Evolutionary conservation across 2,329 filamentous ascomycete genomes (phyloP).

Genomic region (Sporothrix phasma): DNA sequence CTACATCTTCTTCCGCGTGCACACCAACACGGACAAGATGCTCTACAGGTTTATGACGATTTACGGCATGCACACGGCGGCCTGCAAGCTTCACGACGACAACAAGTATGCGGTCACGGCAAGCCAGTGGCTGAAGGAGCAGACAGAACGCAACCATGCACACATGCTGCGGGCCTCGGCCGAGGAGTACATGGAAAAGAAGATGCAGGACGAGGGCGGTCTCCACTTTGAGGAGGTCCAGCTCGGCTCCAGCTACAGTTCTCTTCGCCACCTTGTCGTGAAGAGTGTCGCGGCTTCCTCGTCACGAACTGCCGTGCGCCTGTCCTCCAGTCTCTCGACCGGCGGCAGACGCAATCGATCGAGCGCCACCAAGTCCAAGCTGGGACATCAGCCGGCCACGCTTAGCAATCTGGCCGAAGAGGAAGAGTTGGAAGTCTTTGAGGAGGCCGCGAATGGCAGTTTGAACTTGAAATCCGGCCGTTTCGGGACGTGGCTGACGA

Average conservation of each 20-base stretch:
- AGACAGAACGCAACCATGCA: neutral
- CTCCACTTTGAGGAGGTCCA: constrained; percentile 23
- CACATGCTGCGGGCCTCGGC: neutral
- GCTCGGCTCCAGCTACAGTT: constrained; percentile 22
- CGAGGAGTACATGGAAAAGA: neutral
- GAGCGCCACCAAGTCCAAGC: constrained; percentile 1
- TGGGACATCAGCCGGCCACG: neutral
- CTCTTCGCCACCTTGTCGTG: constrained; percentile 24
- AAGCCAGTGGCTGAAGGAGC: constrained; percentile 6
- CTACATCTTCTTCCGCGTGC: constrained; percentile 27
- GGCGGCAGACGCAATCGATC: neutral
- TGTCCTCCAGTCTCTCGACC: constrained; percentile 7
- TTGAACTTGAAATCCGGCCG: neutral
- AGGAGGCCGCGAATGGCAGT: constrained; percentile 10
- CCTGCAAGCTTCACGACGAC: constrained; percentile 20
- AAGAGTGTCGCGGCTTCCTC: constrained; percentile 24
- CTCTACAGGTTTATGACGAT: constrained; percentile 20
- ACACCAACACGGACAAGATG: constrained; percentile 25
- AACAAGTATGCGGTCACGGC: constrained; percentile 19
- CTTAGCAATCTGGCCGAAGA: neutral
- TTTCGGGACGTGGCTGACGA: neutral
- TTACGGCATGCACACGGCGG: constrained; percentile 20
- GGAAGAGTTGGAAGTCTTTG: constrained; percentile 16
- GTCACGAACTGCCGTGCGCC: constrained; percentile 24
- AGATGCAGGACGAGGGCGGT: constrained; percentile 9